phyloP scores from a whole-genome alignment of 2,329 filamentous ascomycete genomes.

The Shiraia sp. region DNA sequence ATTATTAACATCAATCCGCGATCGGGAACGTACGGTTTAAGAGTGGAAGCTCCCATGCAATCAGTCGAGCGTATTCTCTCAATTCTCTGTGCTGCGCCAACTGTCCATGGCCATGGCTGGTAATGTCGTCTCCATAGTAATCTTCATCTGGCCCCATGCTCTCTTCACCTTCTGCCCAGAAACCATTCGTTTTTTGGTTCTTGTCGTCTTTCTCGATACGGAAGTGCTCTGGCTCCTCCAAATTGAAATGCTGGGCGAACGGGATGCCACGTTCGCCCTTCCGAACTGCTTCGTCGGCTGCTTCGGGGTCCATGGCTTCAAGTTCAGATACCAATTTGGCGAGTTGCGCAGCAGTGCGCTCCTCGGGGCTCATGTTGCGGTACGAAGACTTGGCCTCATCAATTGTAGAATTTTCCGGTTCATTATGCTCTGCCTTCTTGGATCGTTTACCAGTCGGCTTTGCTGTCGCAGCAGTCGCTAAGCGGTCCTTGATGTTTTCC shows the following conservation, averaged over 20 bases:
- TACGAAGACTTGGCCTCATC: not conserved
- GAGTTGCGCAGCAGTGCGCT: slow-evolving; percentile 24
- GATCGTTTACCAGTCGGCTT: too few relatives aligned
- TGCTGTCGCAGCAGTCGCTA: slow-evolving; percentile 8
- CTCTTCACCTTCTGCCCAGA: slow-evolving; percentile 47
- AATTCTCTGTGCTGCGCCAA: slow-evolving; percentile 86
- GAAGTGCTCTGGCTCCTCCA: slow-evolving; percentile 33
- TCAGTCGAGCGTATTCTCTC: slow-evolving; percentile 82
- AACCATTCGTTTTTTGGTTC: slow-evolving; percentile 22
- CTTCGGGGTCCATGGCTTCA: slow-evolving; percentile 25
- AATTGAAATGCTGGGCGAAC: slow-evolving; percentile 14
- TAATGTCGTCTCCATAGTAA: slow-evolving; percentile 82
- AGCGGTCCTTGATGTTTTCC: slow-evolving; percentile 20
- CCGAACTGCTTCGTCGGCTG: slow-evolving; percentile 25
- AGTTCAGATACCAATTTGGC: slow-evolving; percentile 26
- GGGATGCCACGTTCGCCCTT: slow-evolving; percentile 28
- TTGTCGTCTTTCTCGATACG: slow-evolving; percentile 20
- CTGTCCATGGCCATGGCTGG: slow-evolving; percentile 80
- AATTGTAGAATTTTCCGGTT: not conserved
- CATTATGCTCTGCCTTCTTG: slow-evolving; percentile 8
- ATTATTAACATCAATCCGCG: not conserved
- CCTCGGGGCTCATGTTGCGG: slow-evolving; percentile 7
- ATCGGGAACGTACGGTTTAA: slow-evolving; percentile 70
- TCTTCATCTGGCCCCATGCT: slow-evolving; percentile 62
- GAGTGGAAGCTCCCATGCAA: slow-evolving; percentile 95